Conservation (phyloP, 805 yeast species). For the Starmerella bombi region DNA sequence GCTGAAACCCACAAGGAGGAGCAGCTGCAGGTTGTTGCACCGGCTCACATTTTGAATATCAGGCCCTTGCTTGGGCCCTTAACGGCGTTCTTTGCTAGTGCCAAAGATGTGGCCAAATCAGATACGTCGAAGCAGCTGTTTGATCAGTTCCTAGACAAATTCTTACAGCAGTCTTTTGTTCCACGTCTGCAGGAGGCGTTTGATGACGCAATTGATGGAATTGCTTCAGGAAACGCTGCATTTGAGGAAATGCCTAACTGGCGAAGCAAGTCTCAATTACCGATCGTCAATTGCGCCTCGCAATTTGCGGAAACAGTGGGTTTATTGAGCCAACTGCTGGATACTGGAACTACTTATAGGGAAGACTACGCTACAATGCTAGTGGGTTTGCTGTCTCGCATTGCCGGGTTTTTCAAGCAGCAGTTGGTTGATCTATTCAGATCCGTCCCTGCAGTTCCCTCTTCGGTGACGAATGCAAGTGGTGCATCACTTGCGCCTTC, state of each 20-base stretch:
- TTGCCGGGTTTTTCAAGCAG: slow-evolving; percentile 8
- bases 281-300: slow-evolving; percentile 31
- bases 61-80: slow-evolving; percentile 63
- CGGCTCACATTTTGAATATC: slow-evolving; percentile 63
- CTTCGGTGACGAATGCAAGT: background rate
- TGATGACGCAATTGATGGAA: slow-evolving; percentile 38
- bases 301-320: slow-evolving; percentile 38
- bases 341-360: slow-evolving; percentile 48
- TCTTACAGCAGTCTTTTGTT: slow-evolving; percentile 52
- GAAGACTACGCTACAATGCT: slow-evolving; percentile 36
- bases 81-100: slow-evolving; percentile 51
- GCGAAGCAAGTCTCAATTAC: slow-evolving; percentile 24
- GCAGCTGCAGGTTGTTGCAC: slow-evolving; percentile 22
- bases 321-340: slow-evolving; percentile 39
- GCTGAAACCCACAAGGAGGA: slow-evolving; percentile 19
- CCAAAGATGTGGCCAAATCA: slow-evolving; percentile 32
- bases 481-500: background rate
- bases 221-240: slow-evolving; percentile 32
- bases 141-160: slow-evolving; percentile 39
- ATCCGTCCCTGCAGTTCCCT: background rate
- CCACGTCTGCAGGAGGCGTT: slow-evolving; percentile 50
- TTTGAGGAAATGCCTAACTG: slow-evolving; percentile 27
- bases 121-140: slow-evolving; percentile 24
- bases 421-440: slow-evolving; percentile 2
- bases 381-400: slow-evolving; percentile 21